These are phyloP conservation scores for Aotearoamyces nothofagi DNA, from an alignment of 2,329 filamentous ascomycete genomes.

Conservation along the genomic window DNA sequence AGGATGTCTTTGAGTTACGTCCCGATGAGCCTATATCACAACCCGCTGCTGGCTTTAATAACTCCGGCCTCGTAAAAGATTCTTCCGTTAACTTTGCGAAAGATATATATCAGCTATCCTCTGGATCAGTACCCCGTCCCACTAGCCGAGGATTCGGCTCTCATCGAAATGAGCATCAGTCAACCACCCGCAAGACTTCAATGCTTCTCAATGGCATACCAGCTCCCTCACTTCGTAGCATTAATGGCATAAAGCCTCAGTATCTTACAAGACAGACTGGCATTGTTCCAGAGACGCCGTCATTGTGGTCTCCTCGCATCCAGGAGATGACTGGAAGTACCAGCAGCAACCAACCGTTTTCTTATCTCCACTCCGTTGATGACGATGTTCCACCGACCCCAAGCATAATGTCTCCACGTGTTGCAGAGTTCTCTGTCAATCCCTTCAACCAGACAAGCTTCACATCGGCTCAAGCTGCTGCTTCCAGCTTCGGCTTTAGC, in stretches of 20 bases:
- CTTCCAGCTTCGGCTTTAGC: slow-evolving; percentile 19
- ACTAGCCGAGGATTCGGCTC: no score
- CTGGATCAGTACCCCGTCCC: no score
- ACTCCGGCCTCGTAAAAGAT: no score
- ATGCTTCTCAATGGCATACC: no score
- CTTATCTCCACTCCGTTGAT: slow-evolving; percentile 6
- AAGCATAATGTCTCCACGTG: slow-evolving; percentile 47
- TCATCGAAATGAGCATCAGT: no score
- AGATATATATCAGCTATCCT: no score
- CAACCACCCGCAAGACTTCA: no score
- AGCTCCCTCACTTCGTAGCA: neutral
- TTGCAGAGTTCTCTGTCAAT: slow-evolving; percentile 57
- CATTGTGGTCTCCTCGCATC: slow-evolving; percentile 7
- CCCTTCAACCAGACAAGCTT: slow-evolving; percentile 33
- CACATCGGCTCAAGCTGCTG: slow-evolving; percentile 16
- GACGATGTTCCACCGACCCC: slow-evolving; percentile 11
- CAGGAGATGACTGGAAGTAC: no score
- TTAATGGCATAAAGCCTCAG: neutral
- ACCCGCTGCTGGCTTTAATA: no score
- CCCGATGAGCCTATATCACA: no score
- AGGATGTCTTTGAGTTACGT: no score
- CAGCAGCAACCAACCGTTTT: slow-evolving; percentile 11
- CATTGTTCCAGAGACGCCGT: slow-evolving; percentile 1
- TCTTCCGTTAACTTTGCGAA: no score
- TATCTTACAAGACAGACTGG: neutral